Base-by-base conservation (phyloP, 1,139 yeast genomes). In the Diutina neorugosa region DNA sequence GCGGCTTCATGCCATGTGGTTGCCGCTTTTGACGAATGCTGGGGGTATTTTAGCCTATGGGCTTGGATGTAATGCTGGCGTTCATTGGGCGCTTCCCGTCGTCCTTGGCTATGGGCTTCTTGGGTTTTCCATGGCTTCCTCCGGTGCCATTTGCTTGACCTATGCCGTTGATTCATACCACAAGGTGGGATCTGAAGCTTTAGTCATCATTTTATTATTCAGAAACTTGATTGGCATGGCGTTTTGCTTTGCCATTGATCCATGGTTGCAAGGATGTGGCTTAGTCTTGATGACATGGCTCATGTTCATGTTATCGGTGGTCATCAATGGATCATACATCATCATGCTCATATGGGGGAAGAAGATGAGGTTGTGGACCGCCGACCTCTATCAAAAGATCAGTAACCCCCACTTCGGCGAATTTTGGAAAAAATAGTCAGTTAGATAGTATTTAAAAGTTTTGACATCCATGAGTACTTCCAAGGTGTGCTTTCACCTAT, bases 101-200 rank as follows among this genome's bases (percentile, higher is more conserved):
- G 71, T 80, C 3, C 56, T 81, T 53, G 84, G 84, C 3, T 71
- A 78, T 61, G 79, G 63, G 43, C 63, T 76, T 51, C 71, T 82
- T 59, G 86, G 84, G 0, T 78, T 81, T 60, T 77, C 83, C 49
- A 77, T 78, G 75, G 72, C 77, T 52, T 69, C 82, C 27, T 73
- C 80, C 7, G 85, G 85, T 42, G 80, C 81, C 4, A 68, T 81
- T 53, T 69, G 76, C 53, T 69, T 81, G 61, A 74, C 84, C 0
- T 82, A 81, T 59, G 73, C 80, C 4, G 72, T 81, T 52, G 87
- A 82, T 57, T 70, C 78, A 55, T 81, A 81, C 59, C 82, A 80
- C 37, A 74, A 74, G 42, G 69, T 82, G 65, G 80, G 78, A 20
- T 71, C 78, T 53, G 81, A 78, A 57, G 77, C 77, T 1, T 19